phyloP scores from a whole-genome alignment of 164 flowering plant genomes.

The Vitis riparia region DNA sequence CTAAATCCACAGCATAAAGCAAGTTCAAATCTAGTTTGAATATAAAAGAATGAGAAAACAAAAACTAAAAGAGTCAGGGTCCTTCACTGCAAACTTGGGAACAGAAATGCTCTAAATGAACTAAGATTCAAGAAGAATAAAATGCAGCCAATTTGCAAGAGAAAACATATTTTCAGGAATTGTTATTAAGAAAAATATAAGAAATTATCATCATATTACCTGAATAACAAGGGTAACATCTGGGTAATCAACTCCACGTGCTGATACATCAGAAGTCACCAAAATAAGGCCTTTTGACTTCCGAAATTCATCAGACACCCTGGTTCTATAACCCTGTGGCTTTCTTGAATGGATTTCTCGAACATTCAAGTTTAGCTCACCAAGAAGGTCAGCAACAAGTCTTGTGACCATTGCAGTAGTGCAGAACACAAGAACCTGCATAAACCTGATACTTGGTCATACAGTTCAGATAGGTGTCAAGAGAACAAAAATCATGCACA shows the following conservation, averaged over 20 bases:
- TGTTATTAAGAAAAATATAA: not conserved
- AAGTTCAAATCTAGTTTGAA: too few relatives aligned
- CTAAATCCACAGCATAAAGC: too few relatives aligned
- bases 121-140: not conserved
- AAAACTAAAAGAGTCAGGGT: not conserved
- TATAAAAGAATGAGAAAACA: not conserved
- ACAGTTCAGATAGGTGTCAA: not conserved
- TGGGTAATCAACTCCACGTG: slow-evolving; percentile 99
- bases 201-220: slow-evolving; percentile 38
- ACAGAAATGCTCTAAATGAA: not conserved
- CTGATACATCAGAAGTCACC: slow-evolving; percentile 99
- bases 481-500: too few relatives aligned
- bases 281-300: slow-evolving; percentile 96
- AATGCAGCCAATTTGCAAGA: not conserved
- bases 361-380: slow-evolving; percentile 80
- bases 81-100: too few relatives aligned
- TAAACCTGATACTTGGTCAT: slow-evolving; percentile 6
- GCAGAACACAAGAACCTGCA: slow-evolving; percentile 94
- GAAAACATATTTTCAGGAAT: too few relatives aligned
- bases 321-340: slow-evolving; percentile 89
- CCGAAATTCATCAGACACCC: slow-evolving; percentile 93
- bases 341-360: slow-evolving; percentile 97
- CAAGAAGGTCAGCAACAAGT: slow-evolving; percentile 79
- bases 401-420: slow-evolving; percentile 96
- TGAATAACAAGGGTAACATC: slow-evolving; percentile 97